These are phyloP conservation scores for Daldinia loculata DNA, from an alignment of 495 filamentous ascomycete genomes.

Conservation along the genomic window DNA sequence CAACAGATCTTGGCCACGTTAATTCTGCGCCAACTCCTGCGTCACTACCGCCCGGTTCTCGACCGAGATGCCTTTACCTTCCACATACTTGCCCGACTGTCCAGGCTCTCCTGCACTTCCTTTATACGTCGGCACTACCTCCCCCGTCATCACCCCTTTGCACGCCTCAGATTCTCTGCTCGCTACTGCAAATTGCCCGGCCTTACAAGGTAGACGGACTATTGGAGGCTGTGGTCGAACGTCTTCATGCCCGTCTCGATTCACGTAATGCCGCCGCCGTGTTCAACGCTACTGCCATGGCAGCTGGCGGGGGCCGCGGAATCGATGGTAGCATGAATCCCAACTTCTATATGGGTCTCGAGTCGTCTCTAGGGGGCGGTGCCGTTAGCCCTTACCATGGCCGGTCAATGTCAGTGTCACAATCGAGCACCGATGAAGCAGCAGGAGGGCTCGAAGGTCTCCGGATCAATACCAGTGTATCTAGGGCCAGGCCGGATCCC, in stretches of 20 bases:
- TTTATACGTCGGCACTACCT: conserved; percentile 91
- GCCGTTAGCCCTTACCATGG: conserved; percentile 22
- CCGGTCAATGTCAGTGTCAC: conserved; percentile 41
- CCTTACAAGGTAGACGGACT: conserved; percentile 94
- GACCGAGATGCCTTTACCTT: conserved; percentile 88
- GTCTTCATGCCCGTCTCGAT: conserved; percentile 89
- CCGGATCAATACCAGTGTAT: conserved; percentile 53
- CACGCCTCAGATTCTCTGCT: conserved; percentile 95
- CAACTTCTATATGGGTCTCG: conserved; percentile 52
- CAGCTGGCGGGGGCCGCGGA: conserved; percentile 87
- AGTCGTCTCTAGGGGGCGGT: conserved; percentile 30
- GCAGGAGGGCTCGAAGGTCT: conserved; percentile 41
- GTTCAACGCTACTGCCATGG: conserved; percentile 98
- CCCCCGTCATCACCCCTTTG: conserved; percentile 78
- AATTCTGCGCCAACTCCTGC: conserved; percentile 59
- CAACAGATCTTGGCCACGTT: conserved; percentile 51
- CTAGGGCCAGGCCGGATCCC: conserved; percentile 47
- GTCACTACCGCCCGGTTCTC: conserved; percentile 70
- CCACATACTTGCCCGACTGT: conserved; percentile 91
- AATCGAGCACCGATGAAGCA: conserved; percentile 35
- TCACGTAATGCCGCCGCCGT: conserved; percentile 93
- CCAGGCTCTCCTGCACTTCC: conserved; percentile 85
- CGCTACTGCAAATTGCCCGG: conserved; percentile 89
- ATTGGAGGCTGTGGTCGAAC: conserved; percentile 88
- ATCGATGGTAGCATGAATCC: conserved; percentile 62